Evolutionary conservation across 2,329 filamentous ascomycete species (phyloP), one percentile per base, ranked within the genome.

Genomic region (Colletotrichum salicis): DNA sequence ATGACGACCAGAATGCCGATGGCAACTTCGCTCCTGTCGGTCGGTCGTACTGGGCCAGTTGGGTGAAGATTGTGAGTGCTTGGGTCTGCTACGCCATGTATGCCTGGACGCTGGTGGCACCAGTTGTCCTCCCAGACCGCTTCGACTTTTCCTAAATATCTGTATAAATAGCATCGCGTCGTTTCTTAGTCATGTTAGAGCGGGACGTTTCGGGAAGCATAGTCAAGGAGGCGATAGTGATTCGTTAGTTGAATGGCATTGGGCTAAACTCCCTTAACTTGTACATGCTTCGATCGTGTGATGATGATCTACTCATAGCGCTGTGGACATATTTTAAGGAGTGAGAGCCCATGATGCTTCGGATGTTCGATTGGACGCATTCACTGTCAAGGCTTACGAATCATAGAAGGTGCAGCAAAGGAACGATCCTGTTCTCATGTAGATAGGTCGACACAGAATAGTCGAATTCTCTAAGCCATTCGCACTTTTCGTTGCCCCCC

Each of bases 51-150:
- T 97, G 95, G 89, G 96, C 96, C 37, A 97, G 94, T 79, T 99
- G 97, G 96, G 95, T 98, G 76, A 99, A 99, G 90, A 98, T 99
- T 81, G 91, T 98, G 65, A 97, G 95, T 82, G 92, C 96, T 22
- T 99, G 96, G 96, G 92, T 96, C 66, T 99, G 96, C 84, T 98
- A 99, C 82, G 91, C 86, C 63, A 93, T 99, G 82, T 99, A 98
- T 79, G 89, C 91, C 33, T 99, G 96, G 96, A 97, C 94, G 22
- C 82, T 99, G 76, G 87, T 97, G 55, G 96, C 96, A 56, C 96
- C 96, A 3, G 88, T 97, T 48, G 83, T 97, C 56, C 81, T 97
- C 77, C 95, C 96, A 3, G 95, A 97, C 77, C 88, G 96, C 62
- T 98, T 98, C 79, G 94, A 94, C 60, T 85, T 86, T 76, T 85